Base-by-base conservation (phyloP, 352 stramenopile genomes). In the Phytopythium montanum region DNA sequence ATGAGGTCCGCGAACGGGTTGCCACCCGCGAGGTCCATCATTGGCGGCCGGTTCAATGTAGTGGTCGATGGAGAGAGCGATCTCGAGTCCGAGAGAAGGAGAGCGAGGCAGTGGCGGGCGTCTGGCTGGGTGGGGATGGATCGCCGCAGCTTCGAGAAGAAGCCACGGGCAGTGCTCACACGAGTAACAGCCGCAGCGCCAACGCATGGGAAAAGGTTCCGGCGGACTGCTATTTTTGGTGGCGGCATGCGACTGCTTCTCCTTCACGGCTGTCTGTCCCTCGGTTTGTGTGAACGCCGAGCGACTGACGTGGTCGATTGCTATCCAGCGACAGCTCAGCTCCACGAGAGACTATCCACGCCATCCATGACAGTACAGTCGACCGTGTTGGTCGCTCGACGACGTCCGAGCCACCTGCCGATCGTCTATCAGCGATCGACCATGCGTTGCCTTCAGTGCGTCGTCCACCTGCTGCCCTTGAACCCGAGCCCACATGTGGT, bases 1-100 rank as follows among this genome's bases (percentile, higher is more conserved):
- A 95, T 95, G 51, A 95, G 64, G 55, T 93, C 85, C 3, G 69
- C 80, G 28, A 95, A 94, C 62, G 85, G 85, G 45, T 90, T 90
- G 38, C 81, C 79, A 0, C 75, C 75, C 16, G 75, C 72, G 53
- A 87, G 56, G 42, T 88, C 77, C 80, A 92, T 89, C 56, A 49
- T 78, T 34, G 9, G 31, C n/a, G 3, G 19, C 4, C 4, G 28
- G 18, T 12, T 26, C 34, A n/a, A n/a, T n/a, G n/a, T n/a, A n/a
- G 23, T 31, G 6, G n/a, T 8, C 1, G 23, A 49, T 31, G 42
- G 6, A 28, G 28, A 28, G 28, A 12, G 33, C 14, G 33, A 38
- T 16, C 33, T 38, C 33, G 33, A 38, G 33, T n/a, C n/a, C n/a
- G n/a, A 16, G 14, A 38, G 33, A 38, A 12, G 14, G 33, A 8